Evolutionary conservation across 495 filamentous ascomycete species (phyloP), one percentile per base, ranked within the genome.

Genomic region (Neurospora sp.): DNA sequence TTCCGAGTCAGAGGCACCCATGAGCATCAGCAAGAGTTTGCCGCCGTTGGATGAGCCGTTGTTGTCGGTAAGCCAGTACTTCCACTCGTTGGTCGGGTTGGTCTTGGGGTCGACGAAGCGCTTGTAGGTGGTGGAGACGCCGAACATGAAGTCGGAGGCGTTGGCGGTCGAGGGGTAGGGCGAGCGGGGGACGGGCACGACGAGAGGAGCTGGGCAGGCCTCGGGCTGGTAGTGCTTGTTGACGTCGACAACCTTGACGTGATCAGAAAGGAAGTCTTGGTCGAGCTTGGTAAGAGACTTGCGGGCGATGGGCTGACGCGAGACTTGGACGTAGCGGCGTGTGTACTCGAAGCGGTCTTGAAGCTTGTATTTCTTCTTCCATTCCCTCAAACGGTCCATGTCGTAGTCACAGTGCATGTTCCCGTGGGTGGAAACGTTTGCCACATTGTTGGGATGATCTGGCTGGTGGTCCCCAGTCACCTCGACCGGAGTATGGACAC

Each of bases 81-180:
- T 79, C 84, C 84, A 86, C 77, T 86, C 84, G 71, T 84, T 84
- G 31, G 84, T 79, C 4, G 83, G 80, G 75, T 79, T 84, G 3
- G 84, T 85, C 71, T 77, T 79, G 0, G 82, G 77, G 37, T 83
- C 81, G 73, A 72, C 81, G 75, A 86, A 84, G 45, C 84, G 78
- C 74, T 83, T 78, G 73, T 83, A 85, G 2, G 83, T 85, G 40
- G 84, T 86, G 5, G 84, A 86, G 3, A 86, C 83, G 37, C 83
- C 84, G 38, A 86, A 86, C 82, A 85, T 86, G 76, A 84, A 92
- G 69, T 85, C 85, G 39, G 83, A 84, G 4, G 82, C 77, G 37
- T 86, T 85, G 73, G 81, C 86, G 1, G 79, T 82, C 0, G 77
- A 71, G 48, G 86, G 86, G 72, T 80, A 85, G 10, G 83, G 82